Percentiles rank a stretch among this genome's conserved stretches.
Evolutionary conservation across 495 filamentous ascomycete species (phyloP).

Genomic region (Bombardia bombarda): DNA sequence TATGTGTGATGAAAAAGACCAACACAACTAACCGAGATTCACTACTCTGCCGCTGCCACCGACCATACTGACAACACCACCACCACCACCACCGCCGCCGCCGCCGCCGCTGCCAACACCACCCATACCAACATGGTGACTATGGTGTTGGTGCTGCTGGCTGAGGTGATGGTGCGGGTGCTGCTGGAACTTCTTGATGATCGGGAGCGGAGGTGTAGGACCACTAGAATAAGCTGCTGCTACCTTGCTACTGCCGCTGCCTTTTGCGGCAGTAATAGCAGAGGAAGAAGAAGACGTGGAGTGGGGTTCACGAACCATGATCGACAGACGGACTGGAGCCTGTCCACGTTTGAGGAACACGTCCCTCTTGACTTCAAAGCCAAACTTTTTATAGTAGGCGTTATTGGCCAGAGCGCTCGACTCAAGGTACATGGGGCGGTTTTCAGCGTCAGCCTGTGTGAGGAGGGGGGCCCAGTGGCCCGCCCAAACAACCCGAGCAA

Average conservation of each 20-base stretch:
- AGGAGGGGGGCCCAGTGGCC: too few relatives aligned
- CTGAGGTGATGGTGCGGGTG: too few relatives aligned
- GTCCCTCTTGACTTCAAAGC: slow-evolving; percentile 52
- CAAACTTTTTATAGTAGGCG: slow-evolving; percentile 60
- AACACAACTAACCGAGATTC: too few relatives aligned
- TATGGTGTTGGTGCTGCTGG: not conserved
- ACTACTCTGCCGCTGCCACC: too few relatives aligned
- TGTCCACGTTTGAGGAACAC: slow-evolving; percentile 51
- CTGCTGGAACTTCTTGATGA: not conserved
- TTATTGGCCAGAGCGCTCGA: slow-evolving; percentile 60
- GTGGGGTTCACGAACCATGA: slow-evolving; percentile 67
- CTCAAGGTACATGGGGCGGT: slow-evolving; percentile 64
- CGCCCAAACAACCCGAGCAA: too few relatives aligned
- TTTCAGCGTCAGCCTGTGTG: slow-evolving; percentile 61
- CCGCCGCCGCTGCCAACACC: not conserved
- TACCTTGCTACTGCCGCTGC: not conserved
- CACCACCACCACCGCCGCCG: too few relatives aligned
- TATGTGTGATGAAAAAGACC: too few relatives aligned
- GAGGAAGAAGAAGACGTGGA: too few relatives aligned
- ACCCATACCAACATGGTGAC: not conserved
- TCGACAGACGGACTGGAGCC: slow-evolving; percentile 57
- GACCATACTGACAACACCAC: too few relatives aligned
- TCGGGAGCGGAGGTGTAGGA: not conserved
- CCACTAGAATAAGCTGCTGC: not conserved
- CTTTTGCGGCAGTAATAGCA: too few relatives aligned